These are phyloP conservation scores for Calonectria hawksworthii DNA, from an alignment of 2,329 filamentous ascomycete genomes.

Conservation along the genomic window DNA sequence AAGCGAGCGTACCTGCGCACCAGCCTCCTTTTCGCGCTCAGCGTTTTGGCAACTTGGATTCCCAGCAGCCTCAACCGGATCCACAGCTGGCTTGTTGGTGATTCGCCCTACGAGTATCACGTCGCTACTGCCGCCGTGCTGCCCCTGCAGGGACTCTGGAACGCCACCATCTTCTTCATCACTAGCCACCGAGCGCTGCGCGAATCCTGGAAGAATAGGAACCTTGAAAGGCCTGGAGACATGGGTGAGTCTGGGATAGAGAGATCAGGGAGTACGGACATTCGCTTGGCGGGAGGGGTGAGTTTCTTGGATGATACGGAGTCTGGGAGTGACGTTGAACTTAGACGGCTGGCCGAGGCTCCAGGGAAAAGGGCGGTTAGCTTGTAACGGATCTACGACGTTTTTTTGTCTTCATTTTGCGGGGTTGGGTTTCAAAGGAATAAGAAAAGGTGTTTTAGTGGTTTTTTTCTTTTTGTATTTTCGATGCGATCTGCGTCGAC, in stretches of 20 bases:
- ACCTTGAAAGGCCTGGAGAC: slow-evolving; percentile 5
- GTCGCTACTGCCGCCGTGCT: slow-evolving; percentile 79
- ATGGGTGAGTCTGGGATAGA: slow-evolving; percentile 31
- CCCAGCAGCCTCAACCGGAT: slow-evolving; percentile 81
- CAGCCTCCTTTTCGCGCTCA: slow-evolving; percentile 72
- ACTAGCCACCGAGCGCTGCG: slow-evolving; percentile 64
- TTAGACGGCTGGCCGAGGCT: slow-evolving; percentile 46
- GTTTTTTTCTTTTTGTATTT: neutral
- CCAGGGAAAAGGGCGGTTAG: slow-evolving; percentile 44
- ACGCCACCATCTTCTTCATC: slow-evolving; percentile 81
- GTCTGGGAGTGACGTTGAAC: slow-evolving; percentile 53
- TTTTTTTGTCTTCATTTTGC: neutral
- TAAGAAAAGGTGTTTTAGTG: neutral
- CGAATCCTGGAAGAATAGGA: slow-evolving; percentile 18
- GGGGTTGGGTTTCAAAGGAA: neutral
- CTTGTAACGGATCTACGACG: slow-evolving; percentile 24
- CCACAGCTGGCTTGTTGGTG: slow-evolving; percentile 71
- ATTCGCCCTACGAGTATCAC: slow-evolving; percentile 74
- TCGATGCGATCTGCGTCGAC: neutral
- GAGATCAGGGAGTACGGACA: slow-evolving; percentile 14
- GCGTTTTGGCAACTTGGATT: slow-evolving; percentile 73
- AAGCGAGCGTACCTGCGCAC: slow-evolving; percentile 73
- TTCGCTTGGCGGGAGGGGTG: slow-evolving; percentile 30
- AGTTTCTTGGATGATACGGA: slow-evolving; percentile 49
- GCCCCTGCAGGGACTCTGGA: slow-evolving; percentile 86